Evolutionary conservation across 768 basidiomycete genomes (phyloP).

Genomic region (Mycena olivaceomarginata): DNA sequence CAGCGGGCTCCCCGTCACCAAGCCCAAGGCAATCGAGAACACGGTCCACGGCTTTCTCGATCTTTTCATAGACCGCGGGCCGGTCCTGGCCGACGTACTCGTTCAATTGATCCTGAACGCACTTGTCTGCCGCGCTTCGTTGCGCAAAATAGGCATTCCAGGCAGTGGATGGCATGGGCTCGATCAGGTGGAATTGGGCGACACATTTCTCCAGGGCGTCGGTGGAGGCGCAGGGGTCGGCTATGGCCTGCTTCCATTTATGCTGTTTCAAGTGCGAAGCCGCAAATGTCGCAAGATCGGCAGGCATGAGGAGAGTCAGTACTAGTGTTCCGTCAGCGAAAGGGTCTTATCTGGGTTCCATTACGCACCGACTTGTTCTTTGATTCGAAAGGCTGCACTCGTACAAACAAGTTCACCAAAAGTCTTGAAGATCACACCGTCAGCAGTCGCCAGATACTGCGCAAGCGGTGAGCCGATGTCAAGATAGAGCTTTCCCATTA

Average conservation of each 20-base stretch:
- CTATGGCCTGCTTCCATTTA: not conserved
- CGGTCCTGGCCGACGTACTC: slow-evolving; percentile 18
- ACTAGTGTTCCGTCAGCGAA: not conserved
- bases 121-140: slow-evolving; percentile 20
- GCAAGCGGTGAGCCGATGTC: not conserved
- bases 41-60: slow-evolving; percentile 22
- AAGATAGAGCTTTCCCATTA: not conserved
- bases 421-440: slow-evolving; percentile 32
- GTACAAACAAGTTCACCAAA: slow-evolving; percentile 17
- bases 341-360: not conserved
- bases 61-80: slow-evolving; percentile 20
- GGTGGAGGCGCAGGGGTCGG: not conserved
- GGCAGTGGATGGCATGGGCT: slow-evolving; percentile 3
- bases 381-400: not conserved
- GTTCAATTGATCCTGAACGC: slow-evolving; percentile 1
- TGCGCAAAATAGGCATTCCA: slow-evolving; percentile 25
- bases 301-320: slow-evolving; percentile 31
- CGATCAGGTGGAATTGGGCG: slow-evolving; percentile 27
- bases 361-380: slow-evolving; percentile 25
- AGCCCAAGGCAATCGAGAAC: slow-evolving; percentile 6
- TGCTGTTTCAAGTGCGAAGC: slow-evolving; percentile 20
- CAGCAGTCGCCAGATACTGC: slow-evolving; percentile 30
- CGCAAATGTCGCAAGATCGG: slow-evolving; percentile 18
- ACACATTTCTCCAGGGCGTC: slow-evolving; percentile 21
- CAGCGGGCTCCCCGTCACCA: not conserved